Base-by-base conservation (phyloP, 768 basidiomycete genomes). In the Phaeotremella skinneri region DNA sequence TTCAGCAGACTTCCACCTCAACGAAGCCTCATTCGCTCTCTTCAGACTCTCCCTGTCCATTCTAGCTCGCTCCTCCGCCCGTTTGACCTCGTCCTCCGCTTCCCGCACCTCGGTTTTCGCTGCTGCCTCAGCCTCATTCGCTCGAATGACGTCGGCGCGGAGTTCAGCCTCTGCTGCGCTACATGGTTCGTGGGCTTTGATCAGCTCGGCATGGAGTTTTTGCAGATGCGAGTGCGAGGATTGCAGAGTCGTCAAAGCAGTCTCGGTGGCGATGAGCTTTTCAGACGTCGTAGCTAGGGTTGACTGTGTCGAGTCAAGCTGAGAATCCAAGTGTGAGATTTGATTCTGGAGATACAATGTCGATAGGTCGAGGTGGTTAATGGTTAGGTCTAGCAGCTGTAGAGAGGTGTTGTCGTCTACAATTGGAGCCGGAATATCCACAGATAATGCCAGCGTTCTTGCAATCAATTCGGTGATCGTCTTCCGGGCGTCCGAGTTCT, bases 1-100 rank as follows among this genome's bases (percentile, higher is more conserved):
- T 71, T 91, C 88, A 3, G 86, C 84, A 61, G 82, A 81, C 63
- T 84, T 82, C 31, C 49, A 48, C 61, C 72, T 56, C 39, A 37
- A 52, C 2, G 56, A 56, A 32, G 59, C 39, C 16, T 70, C 72
- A 42, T 67, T 66, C 7, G 65, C 69, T 56, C 65, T 49, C 45
- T 58, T 66, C 52, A 73, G 45, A 41, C 34, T 49, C 51, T 68
- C 67, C 50, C 58, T 52, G 45, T 68, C 67, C 17, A 47, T 57
- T 34, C 49, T 59, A 1, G 56, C 45, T 25, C 55, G 57, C 30
- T 50, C 51, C 47, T 66, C 63, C 0, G 63, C 37, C 11, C n/a
- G 29, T 20, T 55, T 51, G 39, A 56, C 30, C 52, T 62, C 55
- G n/a, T 25, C 55, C n/a, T 37, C 27, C 5, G 56, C 32, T 17